These are phyloP conservation scores for Xylaria sp. DNA, from an alignment of 2,329 filamentous ascomycete species.

Conservation along the genomic window DNA sequence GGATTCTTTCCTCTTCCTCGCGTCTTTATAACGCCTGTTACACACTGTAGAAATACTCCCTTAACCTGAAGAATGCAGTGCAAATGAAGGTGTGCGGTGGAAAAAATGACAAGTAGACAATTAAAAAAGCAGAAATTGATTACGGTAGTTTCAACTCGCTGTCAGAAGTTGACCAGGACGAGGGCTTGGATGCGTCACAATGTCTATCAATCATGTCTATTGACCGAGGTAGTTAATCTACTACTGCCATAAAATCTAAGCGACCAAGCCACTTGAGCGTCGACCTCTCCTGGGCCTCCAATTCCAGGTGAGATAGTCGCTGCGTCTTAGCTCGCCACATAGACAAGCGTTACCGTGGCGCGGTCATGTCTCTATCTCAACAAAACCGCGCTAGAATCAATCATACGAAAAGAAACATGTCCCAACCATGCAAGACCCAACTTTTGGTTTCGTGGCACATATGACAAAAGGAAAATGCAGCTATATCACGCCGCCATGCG, in stretches of 20 bases:
- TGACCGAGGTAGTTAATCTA: slow-evolving; percentile 41
- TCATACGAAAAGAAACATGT: slow-evolving; percentile 46
- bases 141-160: too few species aligned
- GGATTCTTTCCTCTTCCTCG: too few species aligned
- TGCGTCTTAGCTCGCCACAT: slow-evolving; percentile 41
- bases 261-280: slow-evolving; percentile 39
- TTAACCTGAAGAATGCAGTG: too few species aligned
- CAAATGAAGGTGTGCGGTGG: too few species aligned
- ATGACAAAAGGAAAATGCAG: slow-evolving; percentile 49
- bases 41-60: too few species aligned
- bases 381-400: slow-evolving; percentile 42
- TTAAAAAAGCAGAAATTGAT: too few species aligned
- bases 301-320: slow-evolving; percentile 39
- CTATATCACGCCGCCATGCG: slow-evolving; percentile 47
- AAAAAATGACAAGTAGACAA: too few species aligned
- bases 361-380: slow-evolving; percentile 35
- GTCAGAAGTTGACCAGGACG: too few species aligned
- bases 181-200: not conserved
- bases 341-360: slow-evolving; percentile 41
- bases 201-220: slow-evolving; percentile 45
- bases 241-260: slow-evolving; percentile 44
- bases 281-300: slow-evolving; percentile 43
- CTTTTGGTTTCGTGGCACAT: slow-evolving; percentile 49
- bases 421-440: slow-evolving; percentile 49
- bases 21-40: too few species aligned